Evolutionary conservation across 2,329 filamentous ascomycete species (phyloP).

Genomic region (Nigrospora sphaerica): DNA sequence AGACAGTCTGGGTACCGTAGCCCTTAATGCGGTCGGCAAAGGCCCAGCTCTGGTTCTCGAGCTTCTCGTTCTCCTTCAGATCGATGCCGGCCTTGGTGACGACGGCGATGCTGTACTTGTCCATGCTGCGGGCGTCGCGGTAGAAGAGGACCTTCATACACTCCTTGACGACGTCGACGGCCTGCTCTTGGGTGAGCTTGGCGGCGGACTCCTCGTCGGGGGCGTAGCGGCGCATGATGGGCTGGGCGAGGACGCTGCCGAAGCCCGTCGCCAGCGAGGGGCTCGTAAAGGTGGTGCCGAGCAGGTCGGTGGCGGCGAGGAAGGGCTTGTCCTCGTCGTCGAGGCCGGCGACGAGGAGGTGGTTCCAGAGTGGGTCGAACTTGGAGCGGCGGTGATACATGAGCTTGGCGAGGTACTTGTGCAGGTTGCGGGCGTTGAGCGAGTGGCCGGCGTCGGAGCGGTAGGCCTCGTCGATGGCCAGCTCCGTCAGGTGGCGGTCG

Average conservation of each 20-base stretch:
- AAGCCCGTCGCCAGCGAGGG: constrained; percentile 91
- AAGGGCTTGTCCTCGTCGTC: constrained; percentile 77
- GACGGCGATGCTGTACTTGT: constrained; percentile 85
- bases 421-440: constrained; percentile 87
- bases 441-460: constrained; percentile 37
- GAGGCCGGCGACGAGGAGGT: constrained; percentile 83
- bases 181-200: constrained; percentile 67
- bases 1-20: constrained; percentile 79
- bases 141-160: constrained; percentile 99
- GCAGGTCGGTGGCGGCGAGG: constrained; percentile 82
- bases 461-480: constrained; percentile 88
- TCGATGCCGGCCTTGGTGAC: constrained; percentile 86
- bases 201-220: constrained; percentile 75
- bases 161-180: constrained; percentile 75
- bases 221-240: constrained; percentile 76
- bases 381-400: constrained; percentile 92
- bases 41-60: constrained; percentile 95
- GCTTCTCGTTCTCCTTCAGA: constrained; percentile 73
- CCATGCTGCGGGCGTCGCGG: constrained; percentile 86
- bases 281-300: constrained; percentile 84
- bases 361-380: constrained; percentile 97
- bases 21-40: constrained; percentile 94
- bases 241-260: constrained; percentile 86
- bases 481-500: constrained; percentile 79
- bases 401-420: constrained; percentile 93